A percentile compares a stretch with the other conserved stretches of the same genome.
Conservation (phyloP, 1,284 basidiomycete genomes). For the Pseudozyma flocculosa region DNA sequence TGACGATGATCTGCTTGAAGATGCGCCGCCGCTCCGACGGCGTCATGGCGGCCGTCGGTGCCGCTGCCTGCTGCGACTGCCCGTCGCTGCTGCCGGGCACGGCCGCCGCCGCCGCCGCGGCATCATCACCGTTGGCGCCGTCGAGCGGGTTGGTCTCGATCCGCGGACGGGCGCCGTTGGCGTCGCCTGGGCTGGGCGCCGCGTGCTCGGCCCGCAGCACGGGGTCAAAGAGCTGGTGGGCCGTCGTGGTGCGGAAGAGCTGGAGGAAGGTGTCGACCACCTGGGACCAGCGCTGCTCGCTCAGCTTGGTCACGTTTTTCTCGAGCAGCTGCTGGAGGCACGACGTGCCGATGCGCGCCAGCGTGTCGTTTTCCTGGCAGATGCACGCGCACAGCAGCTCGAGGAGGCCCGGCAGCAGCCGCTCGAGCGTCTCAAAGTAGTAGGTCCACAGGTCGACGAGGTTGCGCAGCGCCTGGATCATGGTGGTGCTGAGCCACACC, state of each 20-base stretch:
- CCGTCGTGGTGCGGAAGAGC: conserved; percentile 94
- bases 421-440: conserved; percentile 89
- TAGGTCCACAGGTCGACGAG: conserved; percentile 94
- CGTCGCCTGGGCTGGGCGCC: conserved; percentile 3
- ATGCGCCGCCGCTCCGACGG: conserved; percentile 78
- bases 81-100: no score
- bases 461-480: conserved; percentile 96
- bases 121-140: no score
- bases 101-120: no score
- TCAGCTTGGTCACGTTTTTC: conserved; percentile 87
- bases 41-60: conserved; percentile 41
- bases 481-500: conserved; percentile 97
- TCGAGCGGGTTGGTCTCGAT: conserved; percentile 11
- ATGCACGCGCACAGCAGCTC: conserved; percentile 96
- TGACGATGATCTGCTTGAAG: conserved; percentile 99
- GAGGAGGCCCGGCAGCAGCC: conserved; percentile 84
- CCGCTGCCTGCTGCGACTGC: conserved; percentile 59
- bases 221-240: conserved; percentile 93
- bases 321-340: conserved; percentile 95
- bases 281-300: conserved; percentile 80
- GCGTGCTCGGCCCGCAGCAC: conserved; percentile 68
- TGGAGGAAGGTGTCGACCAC: conserved; percentile 92
- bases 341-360: conserved; percentile 95
- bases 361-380: conserved; percentile 85
- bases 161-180: no score